A percentile compares a stretch with the other conserved stretches of the same genome.
Evolutionary conservation across 1,139 yeast species (phyloP).

Genomic region (Geotrichum reessii): DNA sequence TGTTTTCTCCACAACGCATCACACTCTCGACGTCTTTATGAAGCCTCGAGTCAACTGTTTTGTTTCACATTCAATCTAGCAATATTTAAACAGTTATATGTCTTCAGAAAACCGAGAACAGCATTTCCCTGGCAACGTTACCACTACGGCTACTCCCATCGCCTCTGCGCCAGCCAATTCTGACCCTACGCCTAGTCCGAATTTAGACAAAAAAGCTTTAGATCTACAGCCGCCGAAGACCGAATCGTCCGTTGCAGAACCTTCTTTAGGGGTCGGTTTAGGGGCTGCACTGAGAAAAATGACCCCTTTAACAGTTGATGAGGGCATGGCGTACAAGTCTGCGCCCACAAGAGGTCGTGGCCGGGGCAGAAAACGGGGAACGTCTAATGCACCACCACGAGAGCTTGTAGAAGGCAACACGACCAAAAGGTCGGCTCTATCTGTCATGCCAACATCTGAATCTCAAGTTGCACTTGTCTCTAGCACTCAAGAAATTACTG

Average conservation of each 20-base stretch:
- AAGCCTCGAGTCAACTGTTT: neutral
- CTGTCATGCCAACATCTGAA: neutral
- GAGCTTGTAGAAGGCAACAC: neutral
- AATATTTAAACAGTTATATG: neutral
- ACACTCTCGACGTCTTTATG: neutral
- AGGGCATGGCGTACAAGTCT: neutral
- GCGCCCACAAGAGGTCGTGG: neutral
- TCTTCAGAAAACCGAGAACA: neutral
- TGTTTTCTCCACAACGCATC: neutral
- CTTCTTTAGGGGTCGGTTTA: neutral
- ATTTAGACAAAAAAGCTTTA: neutral
- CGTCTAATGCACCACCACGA: neutral
- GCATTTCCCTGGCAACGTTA: neutral
- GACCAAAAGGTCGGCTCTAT: neutral
- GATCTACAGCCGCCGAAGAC: neutral
- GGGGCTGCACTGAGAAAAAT: neutral
- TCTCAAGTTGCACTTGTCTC: neutral
- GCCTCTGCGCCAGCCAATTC: neutral
- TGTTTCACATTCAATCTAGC: neutral
- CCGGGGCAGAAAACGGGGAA: constrained; percentile 4
- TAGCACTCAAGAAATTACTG: neutral
- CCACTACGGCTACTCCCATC: neutral
- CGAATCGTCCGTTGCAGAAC: neutral
- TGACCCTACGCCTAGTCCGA: neutral
- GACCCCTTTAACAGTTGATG: neutral